Conservation (phyloP, 2,329 filamentous ascomycete genomes). For the Allantophomopsis lycopodina region DNA sequence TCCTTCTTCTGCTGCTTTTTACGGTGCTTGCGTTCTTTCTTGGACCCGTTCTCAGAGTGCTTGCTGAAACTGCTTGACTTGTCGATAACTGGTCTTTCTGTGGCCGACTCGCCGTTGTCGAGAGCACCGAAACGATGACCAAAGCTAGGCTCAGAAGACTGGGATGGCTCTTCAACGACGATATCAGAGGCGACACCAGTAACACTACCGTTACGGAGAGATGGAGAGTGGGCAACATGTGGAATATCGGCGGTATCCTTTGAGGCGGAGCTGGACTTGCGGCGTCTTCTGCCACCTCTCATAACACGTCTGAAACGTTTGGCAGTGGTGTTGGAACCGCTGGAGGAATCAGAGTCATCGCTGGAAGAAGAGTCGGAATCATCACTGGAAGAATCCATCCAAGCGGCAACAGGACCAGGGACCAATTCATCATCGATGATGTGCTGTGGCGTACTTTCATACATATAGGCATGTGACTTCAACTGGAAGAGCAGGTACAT, state of each 20-base stretch:
- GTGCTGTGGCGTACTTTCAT: conserved; percentile 82
- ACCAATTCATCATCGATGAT: conserved; percentile 86
- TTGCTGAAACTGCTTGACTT: conserved; percentile 6
- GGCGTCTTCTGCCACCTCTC: conserved; percentile 43
- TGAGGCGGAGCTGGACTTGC: conserved; percentile 66
- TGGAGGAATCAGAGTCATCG: conserved; percentile 56
- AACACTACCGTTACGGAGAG: conserved; percentile 18
- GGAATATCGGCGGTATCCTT: conserved; percentile 37
- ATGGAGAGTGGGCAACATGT: conserved; percentile 26
- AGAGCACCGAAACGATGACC: conserved; percentile 20
- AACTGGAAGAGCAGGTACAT: conserved; percentile 83
- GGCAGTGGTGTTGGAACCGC: conserved; percentile 57
- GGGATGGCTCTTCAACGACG: conserved; percentile 8
- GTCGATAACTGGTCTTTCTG: conserved; percentile 21
- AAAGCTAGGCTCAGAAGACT: conserved; percentile 1
- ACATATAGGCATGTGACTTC: conserved; percentile 84
- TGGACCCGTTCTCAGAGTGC: conserved; percentile 7
- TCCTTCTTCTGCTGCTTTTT: conserved; percentile 24
- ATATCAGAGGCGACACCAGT: conserved; percentile 10
- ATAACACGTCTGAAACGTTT: conserved; percentile 67
- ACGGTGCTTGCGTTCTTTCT: conserved; percentile 21
- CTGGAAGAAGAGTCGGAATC: conserved; percentile 51
- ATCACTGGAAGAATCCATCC: conserved; percentile 59
- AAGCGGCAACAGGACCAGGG: conserved; percentile 70
- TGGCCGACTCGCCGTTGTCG: conserved; percentile 37